phyloP scores from a whole-genome alignment of 2,329 filamentous ascomycete genomes.

The Aspergillus sp. region DNA sequence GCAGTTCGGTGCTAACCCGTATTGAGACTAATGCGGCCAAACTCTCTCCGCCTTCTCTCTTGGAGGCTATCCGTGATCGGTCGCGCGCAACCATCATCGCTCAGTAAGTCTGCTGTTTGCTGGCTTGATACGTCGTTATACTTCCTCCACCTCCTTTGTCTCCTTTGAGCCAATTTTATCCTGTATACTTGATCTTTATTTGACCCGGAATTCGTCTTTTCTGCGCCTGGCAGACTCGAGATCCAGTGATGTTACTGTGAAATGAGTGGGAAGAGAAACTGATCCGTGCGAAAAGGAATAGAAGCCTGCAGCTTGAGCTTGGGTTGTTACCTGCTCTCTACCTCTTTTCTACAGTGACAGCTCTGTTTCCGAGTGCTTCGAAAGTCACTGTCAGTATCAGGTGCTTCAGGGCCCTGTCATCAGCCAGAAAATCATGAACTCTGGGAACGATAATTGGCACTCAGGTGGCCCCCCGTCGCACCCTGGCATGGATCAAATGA shows the following conservation, averaged over 20 bases:
- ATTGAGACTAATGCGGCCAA: constrained; percentile 29
- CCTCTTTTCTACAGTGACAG: constrained; percentile 1
- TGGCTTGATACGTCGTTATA: constrained; percentile 14
- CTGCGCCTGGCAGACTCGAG: constrained; percentile 15
- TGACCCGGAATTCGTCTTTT: background rate
- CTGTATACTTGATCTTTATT: background rate
- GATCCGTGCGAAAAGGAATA: constrained; percentile 25
- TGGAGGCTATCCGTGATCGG: constrained; percentile 35
- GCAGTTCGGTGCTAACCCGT: constrained; percentile 14
- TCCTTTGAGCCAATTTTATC: background rate
- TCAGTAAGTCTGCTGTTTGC: constrained; percentile 20
- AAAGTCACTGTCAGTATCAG: background rate
- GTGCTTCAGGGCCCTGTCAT: constrained; percentile 14
- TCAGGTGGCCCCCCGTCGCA: constrained; percentile 42
- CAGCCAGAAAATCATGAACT: constrained; percentile 38
- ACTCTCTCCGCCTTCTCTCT: constrained; percentile 34
- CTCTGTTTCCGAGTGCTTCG: background rate
- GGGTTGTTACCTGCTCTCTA: constrained; percentile 6
- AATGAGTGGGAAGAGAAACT: constrained; percentile 24
- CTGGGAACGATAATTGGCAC: constrained; percentile 46
- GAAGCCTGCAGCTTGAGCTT: constrained; percentile 14
- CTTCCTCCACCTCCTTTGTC: constrained; percentile 4
- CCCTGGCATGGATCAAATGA: constrained; percentile 44
- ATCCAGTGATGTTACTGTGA: constrained; percentile 30
- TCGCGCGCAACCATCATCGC: constrained; percentile 38